A percentile compares a stretch with the other conserved stretches of the same genome.
phyloP scores from a whole-genome alignment of 73 alveolate genomes.

The Urostyla sp. region DNA sequence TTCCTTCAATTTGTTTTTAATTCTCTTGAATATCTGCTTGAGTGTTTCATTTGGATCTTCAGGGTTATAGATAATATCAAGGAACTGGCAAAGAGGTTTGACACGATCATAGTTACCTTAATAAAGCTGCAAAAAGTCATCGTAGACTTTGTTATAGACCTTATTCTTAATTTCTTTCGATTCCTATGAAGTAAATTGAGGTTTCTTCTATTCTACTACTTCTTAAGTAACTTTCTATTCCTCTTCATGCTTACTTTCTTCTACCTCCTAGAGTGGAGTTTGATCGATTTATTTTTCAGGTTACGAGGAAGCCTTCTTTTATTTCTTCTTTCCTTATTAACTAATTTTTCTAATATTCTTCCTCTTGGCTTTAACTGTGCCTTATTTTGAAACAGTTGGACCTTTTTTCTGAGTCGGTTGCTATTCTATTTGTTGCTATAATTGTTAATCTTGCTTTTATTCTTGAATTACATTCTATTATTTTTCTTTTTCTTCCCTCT shows the following conservation, averaged over 20 bases:
- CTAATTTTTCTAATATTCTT: constrained; percentile 21
- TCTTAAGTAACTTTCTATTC: constrained; percentile 4
- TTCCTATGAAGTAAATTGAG: not conserved
- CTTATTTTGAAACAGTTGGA: constrained; percentile 5
- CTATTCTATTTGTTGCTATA: constrained; percentile 17
- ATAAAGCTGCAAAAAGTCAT: constrained; percentile 21
- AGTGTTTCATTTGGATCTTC: constrained; percentile 65
- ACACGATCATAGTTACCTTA: constrained; percentile 54
- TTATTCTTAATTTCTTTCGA: constrained; percentile 30
- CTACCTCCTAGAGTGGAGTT: constrained; percentile 14
- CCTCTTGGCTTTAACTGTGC: constrained; percentile 47
- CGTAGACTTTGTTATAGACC: constrained; percentile 55
- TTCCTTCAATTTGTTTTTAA: constrained; percentile 26
- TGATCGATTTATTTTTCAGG: not conserved
- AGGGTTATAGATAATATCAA: constrained; percentile 30
- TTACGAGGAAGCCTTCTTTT: constrained; percentile 27
- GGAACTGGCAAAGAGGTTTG: constrained; percentile 50
- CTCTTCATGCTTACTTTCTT: constrained; percentile 23
- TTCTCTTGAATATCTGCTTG: constrained; percentile 49
- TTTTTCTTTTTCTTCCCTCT: constrained; percentile 17
- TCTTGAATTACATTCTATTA: too few species aligned
- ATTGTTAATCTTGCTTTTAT: too few species aligned
- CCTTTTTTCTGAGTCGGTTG: constrained; percentile 12
- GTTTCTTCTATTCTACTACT: constrained; percentile 49
- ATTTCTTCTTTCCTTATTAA: not conserved